Base-by-base conservation (phyloP, 495 filamentous ascomycete genomes). In the Collariella sp. region DNA sequence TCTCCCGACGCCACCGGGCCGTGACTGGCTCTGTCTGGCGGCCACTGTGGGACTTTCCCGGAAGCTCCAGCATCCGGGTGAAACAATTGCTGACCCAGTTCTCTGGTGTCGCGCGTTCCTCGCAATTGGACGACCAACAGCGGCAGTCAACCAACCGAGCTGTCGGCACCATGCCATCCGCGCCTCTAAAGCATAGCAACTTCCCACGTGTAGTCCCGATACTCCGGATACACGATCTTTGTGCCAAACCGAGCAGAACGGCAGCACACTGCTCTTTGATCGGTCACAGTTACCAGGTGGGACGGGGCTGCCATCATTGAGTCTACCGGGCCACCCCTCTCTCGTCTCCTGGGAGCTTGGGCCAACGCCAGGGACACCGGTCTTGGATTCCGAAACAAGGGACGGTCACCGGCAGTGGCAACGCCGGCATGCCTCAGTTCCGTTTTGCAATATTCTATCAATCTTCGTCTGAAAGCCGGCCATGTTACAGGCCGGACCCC, bases 401-500 rank as follows among this genome's bases (percentile, higher is more conserved):
- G 26, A 52, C 38, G 45, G 56, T 50, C 56, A 56, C 40, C 54
- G 19, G 45, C 18, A 19, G 31, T 56, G 19, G 45, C 18, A 19
- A 36, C 46, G 26, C 53, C 56, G 60, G 58, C 62, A 63, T 50
- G 54, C 60, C 54, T 56, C 56, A 53, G 24, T 43, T 53, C 63
- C 63, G 63, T 66, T 62, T 66, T 24, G 45, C 29, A 54, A 13
- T 39, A 41, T 54, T 51, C 54, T 39, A 31, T 38, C 50, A 31
- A 31, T 47, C n/a, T 48, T 44, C 61, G 40, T 46, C 53, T 38
- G 41, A 46, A 46, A 26, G 49, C 52, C 56, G 38, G 36, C 44
- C 34, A 38, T 66, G 64, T 64, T 57, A 64, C 64, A 64, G 48
- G 55, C 60, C 59, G 61, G 39, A 61, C 58, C 38, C 45, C 45